Conservation (phyloP, 73 alveolate species). For the Strombidium stylifer region DNA sequence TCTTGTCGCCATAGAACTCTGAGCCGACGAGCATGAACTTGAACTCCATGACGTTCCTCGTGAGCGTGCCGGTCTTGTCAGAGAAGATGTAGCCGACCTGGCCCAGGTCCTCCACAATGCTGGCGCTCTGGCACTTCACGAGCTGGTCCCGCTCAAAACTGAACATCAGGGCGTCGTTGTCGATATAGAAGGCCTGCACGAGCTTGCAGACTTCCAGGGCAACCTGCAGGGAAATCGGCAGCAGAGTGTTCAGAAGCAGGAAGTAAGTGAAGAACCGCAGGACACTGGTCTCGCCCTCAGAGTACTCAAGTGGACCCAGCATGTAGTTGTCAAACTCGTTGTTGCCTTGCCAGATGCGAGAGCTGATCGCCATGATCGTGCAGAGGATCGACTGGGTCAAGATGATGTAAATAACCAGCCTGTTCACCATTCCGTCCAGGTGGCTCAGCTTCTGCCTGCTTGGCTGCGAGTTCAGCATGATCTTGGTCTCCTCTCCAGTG, state of each 20-base stretch:
- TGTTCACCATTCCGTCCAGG: conserved; percentile 49
- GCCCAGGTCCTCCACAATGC: conserved; percentile 58
- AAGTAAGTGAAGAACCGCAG: conserved; percentile 68
- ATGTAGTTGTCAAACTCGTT: not conserved
- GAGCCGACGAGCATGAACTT: conserved; percentile 41
- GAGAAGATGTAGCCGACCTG: conserved; percentile 71
- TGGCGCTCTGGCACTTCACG: conserved; percentile 48
- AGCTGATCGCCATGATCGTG: conserved; percentile 16
- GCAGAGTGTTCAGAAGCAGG: conserved; percentile 76
- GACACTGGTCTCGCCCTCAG: conserved; percentile 1
- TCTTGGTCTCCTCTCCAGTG: conserved; percentile 88
- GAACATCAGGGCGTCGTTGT: conserved; percentile 61
- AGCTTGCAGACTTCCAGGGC: conserved; percentile 72
- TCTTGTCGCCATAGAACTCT: conserved; percentile 38
- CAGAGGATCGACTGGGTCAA: conserved; percentile 66
- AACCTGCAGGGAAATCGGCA: conserved; percentile 75
- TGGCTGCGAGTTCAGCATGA: conserved; percentile 75
- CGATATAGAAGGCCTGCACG: conserved; percentile 69
- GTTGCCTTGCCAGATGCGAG: conserved; percentile 11
- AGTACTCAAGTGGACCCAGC: not conserved
- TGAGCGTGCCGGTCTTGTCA: conserved; percentile 83
- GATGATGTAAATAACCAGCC: conserved; percentile 67
- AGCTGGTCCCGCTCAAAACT: conserved; percentile 47
- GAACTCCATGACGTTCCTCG: conserved; percentile 62
- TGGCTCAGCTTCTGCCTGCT: conserved; percentile 52